phyloP scores from a whole-genome alignment of 305 asterid genomes.

The Salvia sclarea region DNA sequence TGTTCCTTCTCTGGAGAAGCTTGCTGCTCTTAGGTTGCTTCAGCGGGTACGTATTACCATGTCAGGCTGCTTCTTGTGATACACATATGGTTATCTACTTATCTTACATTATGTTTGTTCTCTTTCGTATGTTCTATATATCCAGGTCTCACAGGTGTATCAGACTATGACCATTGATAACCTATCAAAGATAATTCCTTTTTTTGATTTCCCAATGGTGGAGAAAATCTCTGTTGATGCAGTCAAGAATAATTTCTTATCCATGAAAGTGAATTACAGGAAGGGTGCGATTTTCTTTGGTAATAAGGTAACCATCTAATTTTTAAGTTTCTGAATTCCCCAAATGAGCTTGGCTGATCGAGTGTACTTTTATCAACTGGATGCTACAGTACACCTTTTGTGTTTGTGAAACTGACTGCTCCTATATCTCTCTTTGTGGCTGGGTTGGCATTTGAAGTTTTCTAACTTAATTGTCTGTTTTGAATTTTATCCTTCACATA shows the following conservation, averaged over 20 bases:
- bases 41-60: slow-evolving; percentile 57
- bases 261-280: slow-evolving; percentile 51
- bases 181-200: slow-evolving; percentile 66
- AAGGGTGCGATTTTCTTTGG: slow-evolving; percentile 50
- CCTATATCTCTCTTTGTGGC: neutral
- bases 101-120: neutral
- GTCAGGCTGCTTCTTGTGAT: neutral
- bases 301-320: slow-evolving; percentile 40
- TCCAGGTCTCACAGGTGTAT: slow-evolving; percentile 83
- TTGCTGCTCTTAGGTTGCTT: slow-evolving; percentile 79
- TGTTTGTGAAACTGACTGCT: neutral
- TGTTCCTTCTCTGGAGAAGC: slow-evolving; percentile 75
- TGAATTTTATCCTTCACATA: neutral
- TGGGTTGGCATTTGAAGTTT: slow-evolving; percentile 8
- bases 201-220: slow-evolving; percentile 49
- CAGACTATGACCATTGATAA: slow-evolving; percentile 71
- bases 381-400: neutral
- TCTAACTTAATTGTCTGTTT: neutral
- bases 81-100: neutral
- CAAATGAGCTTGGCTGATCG: neutral
- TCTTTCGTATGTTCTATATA: neutral
- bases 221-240: slow-evolving; percentile 54
- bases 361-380: slow-evolving; percentile 6
- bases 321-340: neutral
- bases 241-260: slow-evolving; percentile 45